A percentile compares a stretch with the other conserved stretches of the same genome.
These are phyloP conservation scores for Yamadazyma paraphyllophila DNA, from an alignment of 805 yeast genomes.

Conservation along the genomic window DNA sequence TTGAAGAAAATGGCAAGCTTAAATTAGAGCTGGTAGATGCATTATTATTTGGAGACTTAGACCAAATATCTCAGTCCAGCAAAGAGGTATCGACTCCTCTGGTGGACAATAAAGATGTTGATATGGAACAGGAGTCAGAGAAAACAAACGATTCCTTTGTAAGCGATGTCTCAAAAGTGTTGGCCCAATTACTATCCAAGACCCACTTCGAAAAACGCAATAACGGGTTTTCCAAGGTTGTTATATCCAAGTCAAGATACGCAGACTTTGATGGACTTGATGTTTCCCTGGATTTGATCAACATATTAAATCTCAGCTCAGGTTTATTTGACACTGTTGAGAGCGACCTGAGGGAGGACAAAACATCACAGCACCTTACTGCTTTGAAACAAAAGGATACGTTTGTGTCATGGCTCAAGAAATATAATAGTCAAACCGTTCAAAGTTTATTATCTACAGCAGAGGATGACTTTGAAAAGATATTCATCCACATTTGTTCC, in stretches of 20 bases:
- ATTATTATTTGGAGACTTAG: slow-evolving; percentile 47
- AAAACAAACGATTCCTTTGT: slow-evolving; percentile 3
- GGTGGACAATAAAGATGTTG: slow-evolving; percentile 7
- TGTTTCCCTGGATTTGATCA: slow-evolving; percentile 18
- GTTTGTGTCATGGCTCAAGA: slow-evolving; percentile 58
- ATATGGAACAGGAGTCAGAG: slow-evolving; percentile 6
- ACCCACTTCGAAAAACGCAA: slow-evolving; percentile 20
- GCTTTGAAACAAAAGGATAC: slow-evolving; percentile 28
- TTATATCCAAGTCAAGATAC: slow-evolving; percentile 17
- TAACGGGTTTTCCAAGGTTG: slow-evolving; percentile 28
- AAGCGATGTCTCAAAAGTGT: background rate
- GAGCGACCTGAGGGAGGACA: slow-evolving; percentile 2
- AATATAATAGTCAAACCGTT: slow-evolving; percentile 38
- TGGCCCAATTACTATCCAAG: slow-evolving; percentile 18
- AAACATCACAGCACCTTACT: background rate
- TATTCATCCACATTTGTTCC: slow-evolving; percentile 49
- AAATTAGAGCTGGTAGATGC: slow-evolving; percentile 38
- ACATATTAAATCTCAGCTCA: slow-evolving; percentile 23
- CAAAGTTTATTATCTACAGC: slow-evolving; percentile 19
- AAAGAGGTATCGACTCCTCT: slow-evolving; percentile 25
- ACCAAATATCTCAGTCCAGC: slow-evolving; percentile 19
- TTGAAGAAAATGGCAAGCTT: slow-evolving; percentile 12
- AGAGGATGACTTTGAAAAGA: slow-evolving; percentile 45
- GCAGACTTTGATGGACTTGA: slow-evolving; percentile 16
- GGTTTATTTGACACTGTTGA: slow-evolving; percentile 47